Base-by-base conservation (phyloP, 805 yeast genomes). In the Pichia rugopelliculosa region DNA sequence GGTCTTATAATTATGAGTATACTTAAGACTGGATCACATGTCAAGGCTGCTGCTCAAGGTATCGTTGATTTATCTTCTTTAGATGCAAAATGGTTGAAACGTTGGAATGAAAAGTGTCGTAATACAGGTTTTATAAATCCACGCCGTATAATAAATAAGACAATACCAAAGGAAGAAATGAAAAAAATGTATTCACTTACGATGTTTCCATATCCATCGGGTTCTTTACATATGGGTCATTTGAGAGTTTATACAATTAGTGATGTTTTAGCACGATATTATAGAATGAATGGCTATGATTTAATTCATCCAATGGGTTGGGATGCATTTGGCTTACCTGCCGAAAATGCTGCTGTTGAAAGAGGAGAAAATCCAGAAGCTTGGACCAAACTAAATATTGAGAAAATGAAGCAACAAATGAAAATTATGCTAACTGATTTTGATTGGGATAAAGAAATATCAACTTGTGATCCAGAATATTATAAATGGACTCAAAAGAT, bases 241-340 rank as follows among this genome's bases (percentile, higher is more conserved):
- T 73, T 90, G 39, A 71, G 99, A 45, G 99, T 93, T 0, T 93
- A 87, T 64, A 85, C 96, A 0, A 88, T 93, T 26, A 80, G 90
- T 56, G 99, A 93, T 64, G 84, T 81, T 2, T 61, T 93, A 36
- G 76, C 95, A 1, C 71, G 98, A 54, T 91, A 77, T 63, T 77
- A 87, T 54, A 71, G 93, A 53, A 74, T 87, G 66, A 77, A 75
- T 44, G 96, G 96, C 1, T 76, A 73, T 55, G 68, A 80, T 36
- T 96, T 91, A 13, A 72, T 91, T 2, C 96, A 93, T 61, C 97
- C 98, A 0, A 90, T 93, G 95, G 99, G 99, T 0, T 93, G 97
- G 97, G 99, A 93, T 70, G 96, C 98, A 0, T 93, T 93, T 72
- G 99, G 99, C 1, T 71, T 93, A 24, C 99, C 99, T 0, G 99